Percentiles rank a stretch among this genome's conserved stretches.
Conservation (phyloP, 305 asterid species). For the Coffea humblotiana region DNA sequence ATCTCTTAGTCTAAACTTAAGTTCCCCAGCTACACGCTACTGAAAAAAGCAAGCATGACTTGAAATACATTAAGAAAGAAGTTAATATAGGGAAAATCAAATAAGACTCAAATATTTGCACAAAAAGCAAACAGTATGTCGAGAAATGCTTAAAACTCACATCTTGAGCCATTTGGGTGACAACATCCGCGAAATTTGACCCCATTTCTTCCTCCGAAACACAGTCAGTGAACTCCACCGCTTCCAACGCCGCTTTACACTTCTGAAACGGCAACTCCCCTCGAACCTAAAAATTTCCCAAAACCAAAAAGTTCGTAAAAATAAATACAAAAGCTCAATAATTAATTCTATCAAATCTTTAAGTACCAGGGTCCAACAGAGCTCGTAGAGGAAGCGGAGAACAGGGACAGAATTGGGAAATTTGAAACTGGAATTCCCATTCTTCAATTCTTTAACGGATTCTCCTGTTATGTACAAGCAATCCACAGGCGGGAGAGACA, state of each 20-base stretch:
- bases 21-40: background rate
- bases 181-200: constrained; percentile 90
- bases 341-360: background rate
- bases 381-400: constrained; percentile 84
- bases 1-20: background rate
- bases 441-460: constrained; percentile 62
- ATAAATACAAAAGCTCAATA: background rate
- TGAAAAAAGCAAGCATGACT: background rate
- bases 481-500: constrained; percentile 69
- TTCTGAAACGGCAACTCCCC: constrained; percentile 90
- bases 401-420: constrained; percentile 58
- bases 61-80: background rate
- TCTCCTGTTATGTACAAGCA: constrained; percentile 64
- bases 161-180: constrained; percentile 92
- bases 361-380: constrained; percentile 70
- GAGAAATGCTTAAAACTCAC: constrained; percentile 43
- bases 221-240: constrained; percentile 68
- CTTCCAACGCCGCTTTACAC: constrained; percentile 83
- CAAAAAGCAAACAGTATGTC: background rate
- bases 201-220: constrained; percentile 73
- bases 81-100: background rate
- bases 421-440: constrained; percentile 62
- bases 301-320: constrained; percentile 1
- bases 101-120: background rate
- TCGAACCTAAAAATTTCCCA: constrained; percentile 53